A percentile compares a stretch with the other conserved stretches of the same genome.
phyloP scores from a whole-genome alignment of 2,329 filamentous ascomycete genomes.

The Trematosphaeria pertusa region DNA sequence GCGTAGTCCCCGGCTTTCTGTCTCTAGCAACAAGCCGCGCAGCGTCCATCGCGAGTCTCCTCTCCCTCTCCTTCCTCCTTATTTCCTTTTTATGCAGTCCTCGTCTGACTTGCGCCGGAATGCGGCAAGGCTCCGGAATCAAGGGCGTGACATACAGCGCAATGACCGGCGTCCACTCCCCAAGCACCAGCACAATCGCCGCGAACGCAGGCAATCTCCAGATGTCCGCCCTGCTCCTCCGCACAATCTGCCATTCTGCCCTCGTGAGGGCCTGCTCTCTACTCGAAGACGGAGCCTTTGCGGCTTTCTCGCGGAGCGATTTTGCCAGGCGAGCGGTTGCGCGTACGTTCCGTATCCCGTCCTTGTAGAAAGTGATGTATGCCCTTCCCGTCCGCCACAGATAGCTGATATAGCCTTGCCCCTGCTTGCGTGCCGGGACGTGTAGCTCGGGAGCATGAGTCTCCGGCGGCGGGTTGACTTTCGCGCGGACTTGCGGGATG shows the following conservation, averaged over 20 bases:
- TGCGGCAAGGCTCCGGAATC: conserved; percentile 82
- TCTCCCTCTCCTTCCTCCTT: conserved; percentile 28
- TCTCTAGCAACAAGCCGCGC: conserved; percentile 23
- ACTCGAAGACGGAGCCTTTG: conserved; percentile 6
- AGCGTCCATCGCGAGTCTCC: conserved; percentile 22
- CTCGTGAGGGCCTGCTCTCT: conserved; percentile 58
- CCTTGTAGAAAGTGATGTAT: conserved; percentile 87
- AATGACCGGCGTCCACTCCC: conserved; percentile 84
- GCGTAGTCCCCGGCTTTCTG: conserved; percentile 6
- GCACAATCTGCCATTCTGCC: conserved; percentile 73
- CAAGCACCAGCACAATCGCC: conserved; percentile 76
- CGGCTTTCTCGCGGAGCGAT: conserved; percentile 50
- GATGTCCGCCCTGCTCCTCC: conserved; percentile 74
- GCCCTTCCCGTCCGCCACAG: conserved; percentile 72
- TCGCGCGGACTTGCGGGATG: conserved; percentile 18
- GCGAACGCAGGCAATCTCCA: conserved; percentile 80
- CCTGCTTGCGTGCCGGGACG: conserved; percentile 63
- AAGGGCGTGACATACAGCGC: conserved; percentile 74
- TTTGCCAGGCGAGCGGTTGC: conserved; percentile 64
- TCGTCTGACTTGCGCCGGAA: conserved; percentile 76
- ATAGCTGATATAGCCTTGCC: conserved; percentile 59
- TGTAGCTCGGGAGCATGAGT: conserved; percentile 75
- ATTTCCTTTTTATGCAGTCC: conserved; percentile 60
- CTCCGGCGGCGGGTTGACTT: conserved; percentile 73
- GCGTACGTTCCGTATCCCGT: conserved; percentile 77